A percentile compares a stretch with the other conserved stretches of the same genome.
Evolutionary conservation across 495 filamentous ascomycete species (phyloP).

Genomic region (Xylaria telfairii): DNA sequence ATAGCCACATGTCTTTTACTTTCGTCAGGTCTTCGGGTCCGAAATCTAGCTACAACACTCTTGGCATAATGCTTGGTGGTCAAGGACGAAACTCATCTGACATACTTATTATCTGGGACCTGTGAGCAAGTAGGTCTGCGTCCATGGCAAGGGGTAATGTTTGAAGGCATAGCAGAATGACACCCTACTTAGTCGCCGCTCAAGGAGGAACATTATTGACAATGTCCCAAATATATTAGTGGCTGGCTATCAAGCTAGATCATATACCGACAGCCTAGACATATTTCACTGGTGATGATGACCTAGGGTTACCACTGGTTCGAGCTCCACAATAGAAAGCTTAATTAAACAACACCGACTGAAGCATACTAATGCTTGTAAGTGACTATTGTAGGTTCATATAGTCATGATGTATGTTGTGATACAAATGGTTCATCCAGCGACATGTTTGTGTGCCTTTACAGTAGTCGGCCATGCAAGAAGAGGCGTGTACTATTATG

Average conservation of each 20-base stretch:
- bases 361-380: neutral
- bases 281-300: constrained; percentile 26
- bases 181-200: constrained; percentile 12
- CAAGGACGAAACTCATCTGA: neutral
- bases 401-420: constrained; percentile 18
- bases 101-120: neutral
- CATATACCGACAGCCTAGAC: neutral
- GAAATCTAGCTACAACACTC: constrained; percentile 15
- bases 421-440: constrained; percentile 25
- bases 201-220: neutral
- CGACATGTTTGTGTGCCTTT: constrained; percentile 14
- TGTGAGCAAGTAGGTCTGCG: constrained; percentile 7
- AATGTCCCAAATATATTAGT: neutral
- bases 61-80: constrained; percentile 24
- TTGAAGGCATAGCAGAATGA: constrained; percentile 1
- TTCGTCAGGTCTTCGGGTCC: constrained; percentile 20
- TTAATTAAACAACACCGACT: constrained; percentile 31
- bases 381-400: constrained; percentile 6
- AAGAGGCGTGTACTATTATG: neutral
- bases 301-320: constrained; percentile 11
- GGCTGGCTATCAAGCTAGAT: neutral
- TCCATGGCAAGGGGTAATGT: neutral
- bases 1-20: constrained; percentile 10
- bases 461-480: neutral
- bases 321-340: constrained; percentile 44